Evolutionary conservation across 192 early-diverging fungal genomes (phyloP).

Genomic region (Physocladia obscura): DNA sequence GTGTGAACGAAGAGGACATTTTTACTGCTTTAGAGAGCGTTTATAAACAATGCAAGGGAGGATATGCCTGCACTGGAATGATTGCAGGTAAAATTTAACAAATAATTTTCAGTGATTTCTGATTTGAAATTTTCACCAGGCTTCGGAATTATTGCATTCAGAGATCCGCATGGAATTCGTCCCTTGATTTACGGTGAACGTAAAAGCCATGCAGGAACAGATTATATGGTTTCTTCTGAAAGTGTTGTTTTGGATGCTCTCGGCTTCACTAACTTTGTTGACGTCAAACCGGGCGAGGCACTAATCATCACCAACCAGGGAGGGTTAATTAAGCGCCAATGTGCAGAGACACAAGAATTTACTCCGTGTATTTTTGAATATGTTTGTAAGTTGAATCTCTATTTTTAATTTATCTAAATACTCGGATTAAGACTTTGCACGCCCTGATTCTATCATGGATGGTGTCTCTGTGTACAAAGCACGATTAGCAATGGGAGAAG

Average conservation of each 20-base stretch:
- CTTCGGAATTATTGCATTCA: conserved; percentile 88
- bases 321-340: conserved; percentile 65
- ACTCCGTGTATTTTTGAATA: conserved; percentile 99
- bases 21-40: conserved; percentile 87
- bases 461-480: conserved; percentile 98
- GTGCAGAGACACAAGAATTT: conserved; percentile 45
- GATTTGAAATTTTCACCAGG: conserved; percentile 44
- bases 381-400: conserved; percentile 51
- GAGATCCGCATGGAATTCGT: conserved; percentile 94
- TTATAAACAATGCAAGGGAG: conserved; percentile 81
- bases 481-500: conserved; percentile 96
- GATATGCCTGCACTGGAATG: conserved; percentile 94
- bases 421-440: conserved; percentile 80
- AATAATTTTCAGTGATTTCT: neutral
- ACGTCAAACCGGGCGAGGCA: conserved; percentile 92
- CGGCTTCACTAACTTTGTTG: conserved; percentile 85
- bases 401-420: neutral
- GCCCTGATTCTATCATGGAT: conserved; percentile 97
- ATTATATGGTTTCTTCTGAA: conserved; percentile 99
- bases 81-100: conserved; percentile 71
- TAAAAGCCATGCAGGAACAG: conserved; percentile 65
- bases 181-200: conserved; percentile 92
- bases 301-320: conserved; percentile 82
- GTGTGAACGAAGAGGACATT: conserved; percentile 98
- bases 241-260: conserved; percentile 90